Conservation (phyloP, 2,329 filamentous ascomycete genomes). For the Thermochaetoides dissita region DNA sequence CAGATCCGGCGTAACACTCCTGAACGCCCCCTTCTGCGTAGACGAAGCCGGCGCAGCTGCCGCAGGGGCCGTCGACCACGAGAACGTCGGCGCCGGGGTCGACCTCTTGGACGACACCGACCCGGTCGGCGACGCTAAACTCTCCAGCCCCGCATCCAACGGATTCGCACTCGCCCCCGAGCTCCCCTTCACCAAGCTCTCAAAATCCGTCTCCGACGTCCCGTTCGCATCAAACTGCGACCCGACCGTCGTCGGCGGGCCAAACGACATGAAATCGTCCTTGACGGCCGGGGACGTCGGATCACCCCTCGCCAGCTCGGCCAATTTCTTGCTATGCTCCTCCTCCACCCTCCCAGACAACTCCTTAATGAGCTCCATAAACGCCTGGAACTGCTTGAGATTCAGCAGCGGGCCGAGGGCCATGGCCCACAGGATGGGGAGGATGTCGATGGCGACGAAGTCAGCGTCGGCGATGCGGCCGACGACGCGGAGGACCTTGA, state of each 20-base stretch:
- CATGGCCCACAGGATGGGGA: slow-evolving; percentile 86
- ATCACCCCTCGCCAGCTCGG: slow-evolving; percentile 58
- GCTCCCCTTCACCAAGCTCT: slow-evolving; percentile 73
- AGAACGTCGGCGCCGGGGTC: slow-evolving; percentile 37
- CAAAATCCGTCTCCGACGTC: slow-evolving; percentile 61
- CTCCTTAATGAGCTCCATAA: slow-evolving; percentile 76
- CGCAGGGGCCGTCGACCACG: slow-evolving; percentile 45
- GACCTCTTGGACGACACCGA: slow-evolving; percentile 22
- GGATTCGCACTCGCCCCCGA: slow-evolving; percentile 26
- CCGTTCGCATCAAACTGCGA: slow-evolving; percentile 41
- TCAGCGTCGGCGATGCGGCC: slow-evolving; percentile 72
- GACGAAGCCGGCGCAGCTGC: slow-evolving; percentile 10
- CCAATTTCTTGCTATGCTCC: slow-evolving; percentile 77
- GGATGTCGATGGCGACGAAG: slow-evolving; percentile 79
- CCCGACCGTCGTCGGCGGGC: slow-evolving; percentile 41
- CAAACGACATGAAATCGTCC: slow-evolving; percentile 59
- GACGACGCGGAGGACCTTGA: slow-evolving; percentile 73
- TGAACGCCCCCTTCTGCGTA: slow-evolving; percentile 27
- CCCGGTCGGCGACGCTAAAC: slow-evolving; percentile 20
- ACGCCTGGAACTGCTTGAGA: slow-evolving; percentile 72
- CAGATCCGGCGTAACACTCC: slow-evolving; percentile 47
- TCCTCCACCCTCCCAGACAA: slow-evolving; percentile 70
- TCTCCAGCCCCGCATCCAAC: slow-evolving; percentile 39
- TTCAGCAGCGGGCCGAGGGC: slow-evolving; percentile 79
- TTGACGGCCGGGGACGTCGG: slow-evolving; percentile 34